Percentiles rank a stretch among this genome's conserved stretches.
Conservation (phyloP, 768 basidiomycete species). For the Suillus subalutaceus region DNA sequence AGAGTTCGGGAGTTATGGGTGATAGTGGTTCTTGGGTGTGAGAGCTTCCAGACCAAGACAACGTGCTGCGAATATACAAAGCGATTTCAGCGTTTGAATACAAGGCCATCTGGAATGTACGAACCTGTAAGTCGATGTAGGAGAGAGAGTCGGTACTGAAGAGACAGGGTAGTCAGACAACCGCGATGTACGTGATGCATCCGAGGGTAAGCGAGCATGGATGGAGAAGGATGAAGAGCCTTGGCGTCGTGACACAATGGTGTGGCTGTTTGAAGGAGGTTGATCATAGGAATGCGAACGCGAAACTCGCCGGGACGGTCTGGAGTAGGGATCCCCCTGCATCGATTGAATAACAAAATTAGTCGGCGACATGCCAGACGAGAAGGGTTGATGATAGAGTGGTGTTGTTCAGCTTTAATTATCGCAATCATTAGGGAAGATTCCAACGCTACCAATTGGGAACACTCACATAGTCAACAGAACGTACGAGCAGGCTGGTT, state of each 20-base stretch:
- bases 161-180: slow-evolving; percentile 15
- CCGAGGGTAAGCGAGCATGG: not conserved
- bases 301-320: not conserved
- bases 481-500: not conserved
- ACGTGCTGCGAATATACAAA: slow-evolving; percentile 8
- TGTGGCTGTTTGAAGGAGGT: not conserved
- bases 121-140: slow-evolving; percentile 30
- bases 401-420: not conserved
- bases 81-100: not conserved
- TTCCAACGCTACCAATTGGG: not conserved
- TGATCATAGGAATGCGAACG: not conserved
- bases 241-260: not conserved
- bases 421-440: not conserved
- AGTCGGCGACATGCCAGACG: not conserved
- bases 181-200: not conserved
- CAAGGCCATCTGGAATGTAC: slow-evolving; percentile 1
- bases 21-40: slow-evolving; percentile 15
- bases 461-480: not conserved
- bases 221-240: not conserved
- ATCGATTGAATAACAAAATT: not conserved
- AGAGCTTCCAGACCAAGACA: slow-evolving; percentile 21
- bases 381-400: not conserved
- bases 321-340: not conserved
- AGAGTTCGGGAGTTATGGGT: slow-evolving; percentile 26
- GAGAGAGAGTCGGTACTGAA: slow-evolving; percentile 21